These are phyloP conservation scores for Xylariaceae sp. DNA, from an alignment of 2,329 filamentous ascomycete species.

Conservation along the genomic window DNA sequence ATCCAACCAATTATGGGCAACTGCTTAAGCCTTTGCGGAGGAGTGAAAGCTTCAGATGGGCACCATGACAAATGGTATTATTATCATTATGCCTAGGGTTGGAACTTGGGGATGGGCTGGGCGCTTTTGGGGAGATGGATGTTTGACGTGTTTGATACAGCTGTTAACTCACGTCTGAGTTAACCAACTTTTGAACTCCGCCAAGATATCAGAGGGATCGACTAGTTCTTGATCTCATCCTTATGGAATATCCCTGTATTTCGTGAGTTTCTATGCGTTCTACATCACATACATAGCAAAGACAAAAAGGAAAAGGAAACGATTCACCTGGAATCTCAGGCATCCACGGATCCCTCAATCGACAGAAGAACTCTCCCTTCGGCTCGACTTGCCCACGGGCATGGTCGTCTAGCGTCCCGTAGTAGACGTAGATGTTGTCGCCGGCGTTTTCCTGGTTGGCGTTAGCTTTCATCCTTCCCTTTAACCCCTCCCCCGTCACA, in stretches of 20 bases:
- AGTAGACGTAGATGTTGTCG: conserved; percentile 30
- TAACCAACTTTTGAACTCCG: background rate
- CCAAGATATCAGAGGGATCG: no score
- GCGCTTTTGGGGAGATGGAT: no score
- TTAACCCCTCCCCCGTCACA: no score
- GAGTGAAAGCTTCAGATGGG: no score
- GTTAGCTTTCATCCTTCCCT: background rate
- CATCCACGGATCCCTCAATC: conserved; percentile 30
- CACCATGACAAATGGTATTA: no score
- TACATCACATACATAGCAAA: background rate
- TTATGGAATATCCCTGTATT: conserved; percentile 24
- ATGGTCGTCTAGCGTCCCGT: conserved; percentile 30
- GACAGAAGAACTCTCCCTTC: conserved; percentile 32
- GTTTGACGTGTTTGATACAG: background rate
- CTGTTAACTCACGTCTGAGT: background rate
- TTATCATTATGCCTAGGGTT: no score
- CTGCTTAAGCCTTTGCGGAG: no score
- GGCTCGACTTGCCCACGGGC: conserved; percentile 28
- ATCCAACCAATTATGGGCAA: no score
- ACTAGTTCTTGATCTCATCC: conserved; percentile 24
- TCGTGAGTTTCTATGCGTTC: background rate
- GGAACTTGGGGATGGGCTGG: no score
- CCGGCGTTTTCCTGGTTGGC: conserved; percentile 24
- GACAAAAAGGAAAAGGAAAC: background rate
- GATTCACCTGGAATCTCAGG: conserved; percentile 22